Percentiles rank a stretch among this genome's conserved stretches.
These are phyloP conservation scores for Vigna angularis DNA, from an alignment of 306 rosid genomes.

Conservation along the genomic window DNA sequence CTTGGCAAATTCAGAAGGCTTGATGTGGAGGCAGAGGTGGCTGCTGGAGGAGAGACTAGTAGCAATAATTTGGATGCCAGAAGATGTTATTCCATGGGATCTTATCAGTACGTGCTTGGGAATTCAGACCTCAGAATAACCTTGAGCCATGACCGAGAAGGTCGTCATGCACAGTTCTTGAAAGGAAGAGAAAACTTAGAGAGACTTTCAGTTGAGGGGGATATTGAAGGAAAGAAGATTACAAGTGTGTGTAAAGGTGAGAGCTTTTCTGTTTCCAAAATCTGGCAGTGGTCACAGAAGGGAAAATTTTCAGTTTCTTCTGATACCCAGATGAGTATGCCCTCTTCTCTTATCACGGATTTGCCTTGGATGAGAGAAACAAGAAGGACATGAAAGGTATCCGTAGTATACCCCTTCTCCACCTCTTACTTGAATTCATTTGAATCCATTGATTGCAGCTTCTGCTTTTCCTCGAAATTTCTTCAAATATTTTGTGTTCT, in stretches of 20 bases:
- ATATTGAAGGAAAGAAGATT: slow-evolving; percentile 76
- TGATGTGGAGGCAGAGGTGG: slow-evolving; percentile 54
- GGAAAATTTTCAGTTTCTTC: slow-evolving; percentile 63
- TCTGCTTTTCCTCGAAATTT: neutral
- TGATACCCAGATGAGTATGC: slow-evolving; percentile 62
- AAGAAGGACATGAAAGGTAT: slow-evolving; percentile 56
- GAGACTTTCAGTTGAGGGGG: slow-evolving; percentile 51
- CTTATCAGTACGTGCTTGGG: slow-evolving; percentile 79
- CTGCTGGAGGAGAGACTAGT: slow-evolving; percentile 72
- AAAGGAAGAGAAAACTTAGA: slow-evolving; percentile 51
- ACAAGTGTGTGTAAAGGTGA: slow-evolving; percentile 72
- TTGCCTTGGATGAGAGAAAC: slow-evolving; percentile 76
- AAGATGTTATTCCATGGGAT: slow-evolving; percentile 89
- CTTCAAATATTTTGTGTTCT: slow-evolving; percentile 44
- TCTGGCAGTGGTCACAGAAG: slow-evolving; percentile 87
- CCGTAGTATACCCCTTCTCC: neutral
- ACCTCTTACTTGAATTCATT: neutral
- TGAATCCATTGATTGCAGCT: neutral
- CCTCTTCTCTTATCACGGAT: slow-evolving; percentile 66
- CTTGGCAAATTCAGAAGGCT: slow-evolving; percentile 79
- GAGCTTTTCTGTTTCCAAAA: slow-evolving; percentile 86
- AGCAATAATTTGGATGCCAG: slow-evolving; percentile 86
- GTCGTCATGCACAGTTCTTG: slow-evolving; percentile 15
- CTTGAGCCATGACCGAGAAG: slow-evolving; percentile 49
- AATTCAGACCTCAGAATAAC: slow-evolving; percentile 65